Evolutionary conservation across 2,329 filamentous ascomycete genomes (phyloP).

Genomic region (Penicillium sp.): DNA sequence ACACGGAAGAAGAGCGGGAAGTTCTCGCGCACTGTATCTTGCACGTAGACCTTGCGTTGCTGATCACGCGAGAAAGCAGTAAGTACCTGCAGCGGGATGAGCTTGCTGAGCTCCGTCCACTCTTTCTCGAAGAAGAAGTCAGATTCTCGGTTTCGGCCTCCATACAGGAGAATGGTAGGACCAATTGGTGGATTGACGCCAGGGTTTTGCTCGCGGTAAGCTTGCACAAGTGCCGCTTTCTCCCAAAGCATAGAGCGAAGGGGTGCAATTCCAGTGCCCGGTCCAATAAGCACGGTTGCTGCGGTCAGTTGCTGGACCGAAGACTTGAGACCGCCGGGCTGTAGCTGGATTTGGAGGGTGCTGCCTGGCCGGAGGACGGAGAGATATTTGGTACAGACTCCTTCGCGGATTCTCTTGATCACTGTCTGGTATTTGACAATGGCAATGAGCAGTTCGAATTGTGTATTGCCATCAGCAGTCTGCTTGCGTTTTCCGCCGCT

Average conservation of each 20-base stretch:
- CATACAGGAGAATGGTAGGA: constrained; percentile 71
- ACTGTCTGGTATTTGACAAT: constrained; percentile 90
- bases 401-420: constrained; percentile 76
- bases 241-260: constrained; percentile 79
- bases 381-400: constrained; percentile 87
- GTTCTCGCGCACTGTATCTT: constrained; percentile 59
- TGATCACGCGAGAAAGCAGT: constrained; percentile 72
- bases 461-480: constrained; percentile 40
- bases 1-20: constrained; percentile 50
- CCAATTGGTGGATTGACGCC: constrained; percentile 34
- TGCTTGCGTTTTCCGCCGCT: constrained; percentile 60
- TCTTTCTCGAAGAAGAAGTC: constrained; percentile 84
- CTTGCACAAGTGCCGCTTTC: constrained; percentile 49
- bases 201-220: constrained; percentile 29
- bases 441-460: constrained; percentile 73
- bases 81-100: constrained; percentile 53
- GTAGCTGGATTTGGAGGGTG: constrained; percentile 57
- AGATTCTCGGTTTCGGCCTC: constrained; percentile 68
- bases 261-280: constrained; percentile 84
- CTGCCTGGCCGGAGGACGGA: constrained; percentile 60
- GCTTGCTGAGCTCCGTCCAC: constrained; percentile 55
- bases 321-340: constrained; percentile 53
- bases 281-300: constrained; percentile 74
- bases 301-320: constrained; percentile 47
- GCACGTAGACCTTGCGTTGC: constrained; percentile 63